Base-by-base conservation (phyloP, 805 yeast genomes). In the Ogataea glucozyma region DNA sequence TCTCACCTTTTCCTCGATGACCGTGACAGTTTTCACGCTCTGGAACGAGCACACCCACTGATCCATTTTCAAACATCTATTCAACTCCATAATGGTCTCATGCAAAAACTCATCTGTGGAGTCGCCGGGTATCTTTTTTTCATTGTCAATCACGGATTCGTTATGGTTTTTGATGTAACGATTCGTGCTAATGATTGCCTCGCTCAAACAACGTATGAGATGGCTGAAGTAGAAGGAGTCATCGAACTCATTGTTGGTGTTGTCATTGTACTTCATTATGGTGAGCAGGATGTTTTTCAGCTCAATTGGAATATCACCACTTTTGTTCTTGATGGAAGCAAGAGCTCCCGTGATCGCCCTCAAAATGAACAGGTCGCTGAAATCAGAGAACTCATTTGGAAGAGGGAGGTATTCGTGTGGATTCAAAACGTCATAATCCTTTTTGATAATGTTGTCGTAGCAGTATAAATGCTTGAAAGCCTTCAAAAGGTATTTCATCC, bases 21-120 rank as follows among this genome's bases (percentile, higher is more conserved):
- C 78, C 4, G 78, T 67, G 20, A 70, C 63, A 13, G 89, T 72
- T 29, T 86, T 67, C 26, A 72, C 48, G 44, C 74, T 60, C 40
- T 79, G 83, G 48, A 76, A 79, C 0, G 96, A 83, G 1, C 97
- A 91, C 6, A 84, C 72, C 95, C 95, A 88, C 31, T 77, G 81
- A 56, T 91, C 98, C 66, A 93, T 73, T 48, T 89, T 80, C 51
- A 81, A 79, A 46, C 81, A 75, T 45, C 97, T 73, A 42, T 82
- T 79, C 34, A 93, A 69, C 57, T 90, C 97, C 6, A 74, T 72
- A 6, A 82, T 53, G 0, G 82, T 79, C 12, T 73, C 75, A 3
- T 60, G 51, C 2, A 78, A 58, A 53, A 75, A 79, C 3, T 56
- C 58, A 22, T 47, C 60, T 22, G 69, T 73, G 3, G 53, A 56